Evolutionary conservation across 176 grass and related monocot species (phyloP).

Genomic region (Bonia amplexicaulis): DNA sequence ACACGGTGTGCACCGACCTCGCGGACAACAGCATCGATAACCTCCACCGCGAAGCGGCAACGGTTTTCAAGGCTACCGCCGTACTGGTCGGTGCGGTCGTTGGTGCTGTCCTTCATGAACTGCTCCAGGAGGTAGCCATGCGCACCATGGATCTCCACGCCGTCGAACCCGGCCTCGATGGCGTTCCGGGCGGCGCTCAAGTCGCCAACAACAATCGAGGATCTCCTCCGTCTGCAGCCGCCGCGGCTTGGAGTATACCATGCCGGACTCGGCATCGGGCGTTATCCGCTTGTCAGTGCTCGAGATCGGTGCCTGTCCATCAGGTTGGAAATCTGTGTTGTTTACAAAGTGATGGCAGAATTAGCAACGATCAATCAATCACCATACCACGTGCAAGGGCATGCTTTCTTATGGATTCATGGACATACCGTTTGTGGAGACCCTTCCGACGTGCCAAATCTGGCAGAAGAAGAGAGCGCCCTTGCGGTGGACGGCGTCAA

Average conservation of each 20-base stretch:
- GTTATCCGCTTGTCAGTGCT: slow-evolving; percentile 17
- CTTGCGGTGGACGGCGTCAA: slow-evolving; percentile 52
- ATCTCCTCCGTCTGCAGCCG: too few relatives aligned
- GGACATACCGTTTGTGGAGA: slow-evolving; percentile 7
- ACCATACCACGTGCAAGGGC: neutral
- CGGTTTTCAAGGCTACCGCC: slow-evolving; percentile 16
- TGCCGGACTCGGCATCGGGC: neutral
- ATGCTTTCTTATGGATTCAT: neutral
- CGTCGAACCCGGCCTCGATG: slow-evolving; percentile 25
- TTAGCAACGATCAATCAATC: neutral
- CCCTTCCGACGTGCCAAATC: slow-evolving; percentile 34
- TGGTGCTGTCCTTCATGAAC: slow-evolving; percentile 25
- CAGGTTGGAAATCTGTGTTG: neutral
- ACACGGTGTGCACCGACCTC: slow-evolving; percentile 31
- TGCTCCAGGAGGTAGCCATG: slow-evolving; percentile 27
- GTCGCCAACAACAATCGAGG: too few relatives aligned
- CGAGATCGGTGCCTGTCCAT: neutral
- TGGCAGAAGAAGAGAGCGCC: slow-evolving; percentile 41
- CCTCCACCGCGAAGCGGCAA: slow-evolving; percentile 28
- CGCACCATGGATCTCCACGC: slow-evolving; percentile 33
- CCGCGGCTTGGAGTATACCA: neutral
- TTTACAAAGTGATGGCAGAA: neutral
- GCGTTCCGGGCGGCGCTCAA: neutral
- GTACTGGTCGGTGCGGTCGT: neutral
- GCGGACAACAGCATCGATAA: neutral